A percentile compares a stretch with the other conserved stretches of the same genome.
phyloP scores from a whole-genome alignment of 139 green algal species.

The Picochlorum sp. region DNA sequence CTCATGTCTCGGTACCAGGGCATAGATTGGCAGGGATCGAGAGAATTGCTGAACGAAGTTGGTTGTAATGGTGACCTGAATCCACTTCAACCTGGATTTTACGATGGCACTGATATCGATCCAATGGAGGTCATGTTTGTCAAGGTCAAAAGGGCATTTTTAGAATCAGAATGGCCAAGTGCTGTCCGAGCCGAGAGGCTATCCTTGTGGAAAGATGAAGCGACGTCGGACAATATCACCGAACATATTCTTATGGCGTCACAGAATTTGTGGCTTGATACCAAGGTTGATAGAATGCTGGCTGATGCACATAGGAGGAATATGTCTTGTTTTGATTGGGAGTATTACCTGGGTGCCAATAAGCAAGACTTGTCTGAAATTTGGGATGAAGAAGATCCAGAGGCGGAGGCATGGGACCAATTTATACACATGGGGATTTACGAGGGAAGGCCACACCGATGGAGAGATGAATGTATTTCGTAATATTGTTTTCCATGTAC shows the following conservation, averaged over 20 bases:
- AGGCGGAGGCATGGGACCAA: slow-evolving; percentile 22
- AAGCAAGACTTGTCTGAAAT: slow-evolving; percentile 26
- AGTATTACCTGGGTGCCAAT: slow-evolving; percentile 28
- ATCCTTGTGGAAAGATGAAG: slow-evolving; percentile 18
- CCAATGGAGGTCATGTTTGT: slow-evolving; percentile 71
- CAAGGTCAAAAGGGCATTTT: slow-evolving; percentile 59
- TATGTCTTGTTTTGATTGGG: slow-evolving; percentile 34
- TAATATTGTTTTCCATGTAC: background rate
- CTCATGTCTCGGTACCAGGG: slow-evolving; percentile 48
- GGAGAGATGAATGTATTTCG: background rate
- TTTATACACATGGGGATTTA: slow-evolving; percentile 28
- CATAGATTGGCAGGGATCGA: slow-evolving; percentile 21
- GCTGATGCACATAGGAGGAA: slow-evolving; percentile 20
- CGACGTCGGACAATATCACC: background rate
- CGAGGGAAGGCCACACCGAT: slow-evolving; percentile 28
- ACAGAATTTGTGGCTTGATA: slow-evolving; percentile 21
- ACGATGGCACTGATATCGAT: slow-evolving; percentile 58
- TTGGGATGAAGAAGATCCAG: slow-evolving; percentile 10
- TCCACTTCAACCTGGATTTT: slow-evolving; percentile 31
- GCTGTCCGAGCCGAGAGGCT: slow-evolving; percentile 21
- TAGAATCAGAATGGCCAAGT: slow-evolving; percentile 21
- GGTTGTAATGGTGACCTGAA: slow-evolving; percentile 27
- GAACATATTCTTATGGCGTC: background rate
- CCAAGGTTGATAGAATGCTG: slow-evolving; percentile 3
- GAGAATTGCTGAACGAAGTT: background rate